These are phyloP conservation scores for Zoysia matrella DNA, from an alignment of 202 grass and related monocot genomes.

Conservation along the genomic window DNA sequence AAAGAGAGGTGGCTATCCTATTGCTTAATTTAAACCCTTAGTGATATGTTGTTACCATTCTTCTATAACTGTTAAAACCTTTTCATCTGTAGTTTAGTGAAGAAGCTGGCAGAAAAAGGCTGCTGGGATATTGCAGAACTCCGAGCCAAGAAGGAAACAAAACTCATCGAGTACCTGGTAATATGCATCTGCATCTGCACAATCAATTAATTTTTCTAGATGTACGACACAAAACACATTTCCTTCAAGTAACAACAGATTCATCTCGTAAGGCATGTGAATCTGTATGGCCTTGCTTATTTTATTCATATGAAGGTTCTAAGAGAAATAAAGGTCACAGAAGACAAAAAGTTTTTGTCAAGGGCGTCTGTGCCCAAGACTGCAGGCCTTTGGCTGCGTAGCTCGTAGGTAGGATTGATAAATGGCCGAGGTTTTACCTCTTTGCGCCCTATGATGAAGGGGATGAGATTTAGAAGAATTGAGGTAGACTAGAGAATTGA, in stretches of 20 bases:
- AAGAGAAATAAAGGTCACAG: background rate
- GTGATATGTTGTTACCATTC: slow-evolving; percentile 27
- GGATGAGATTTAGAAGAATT: too few relatives aligned
- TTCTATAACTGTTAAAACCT: slow-evolving; percentile 33
- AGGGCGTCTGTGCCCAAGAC: too few relatives aligned
- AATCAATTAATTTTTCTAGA: background rate
- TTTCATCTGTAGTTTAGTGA: slow-evolving; percentile 68
- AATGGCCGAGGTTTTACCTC: too few relatives aligned
- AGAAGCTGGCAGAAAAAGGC: slow-evolving; percentile 95
- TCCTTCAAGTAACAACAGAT: background rate
- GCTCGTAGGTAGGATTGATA: too few relatives aligned
- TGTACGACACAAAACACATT: slow-evolving; percentile 11
- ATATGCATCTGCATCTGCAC: slow-evolving; percentile 27
- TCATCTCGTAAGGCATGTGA: slow-evolving; percentile 12
- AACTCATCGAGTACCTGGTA: slow-evolving; percentile 92
- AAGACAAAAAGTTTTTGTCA: too few relatives aligned
- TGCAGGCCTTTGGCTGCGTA: too few relatives aligned
- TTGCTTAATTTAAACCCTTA: slow-evolving; percentile 12
- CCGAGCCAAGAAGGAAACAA: slow-evolving; percentile 73
- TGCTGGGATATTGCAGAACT: slow-evolving; percentile 95
- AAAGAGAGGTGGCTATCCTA: slow-evolving; percentile 76
- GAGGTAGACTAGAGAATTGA: too few relatives aligned
- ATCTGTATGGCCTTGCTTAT: slow-evolving; percentile 29
- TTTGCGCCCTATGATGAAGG: too few relatives aligned
- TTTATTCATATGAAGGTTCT: slow-evolving; percentile 15